Percentiles rank a stretch among this genome's conserved stretches.
phyloP scores from a whole-genome alignment of 2,329 filamentous ascomycete genomes.

The Aureobasidium lini region DNA sequence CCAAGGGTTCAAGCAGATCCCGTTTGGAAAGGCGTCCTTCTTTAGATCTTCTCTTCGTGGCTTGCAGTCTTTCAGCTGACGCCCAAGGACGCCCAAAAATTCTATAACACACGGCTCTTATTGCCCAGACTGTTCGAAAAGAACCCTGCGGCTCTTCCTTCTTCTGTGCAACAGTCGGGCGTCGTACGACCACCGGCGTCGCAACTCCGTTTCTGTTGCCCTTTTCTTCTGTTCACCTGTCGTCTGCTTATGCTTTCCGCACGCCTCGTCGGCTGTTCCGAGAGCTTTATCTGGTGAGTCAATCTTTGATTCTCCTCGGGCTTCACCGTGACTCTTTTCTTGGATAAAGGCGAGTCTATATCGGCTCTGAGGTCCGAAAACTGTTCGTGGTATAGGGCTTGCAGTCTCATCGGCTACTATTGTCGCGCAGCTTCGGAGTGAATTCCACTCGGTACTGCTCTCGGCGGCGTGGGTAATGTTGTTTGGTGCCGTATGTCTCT shows the following conservation, averaged over 20 bases:
- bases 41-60: not conserved
- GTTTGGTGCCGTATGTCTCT: too few relatives aligned
- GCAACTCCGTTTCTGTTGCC: not conserved
- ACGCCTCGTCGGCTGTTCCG: not conserved
- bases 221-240: not conserved
- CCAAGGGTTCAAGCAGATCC: not conserved
- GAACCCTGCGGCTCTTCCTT: constrained; percentile 4
- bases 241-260: not conserved
- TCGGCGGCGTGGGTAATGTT: too few relatives aligned
- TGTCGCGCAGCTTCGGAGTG: too few relatives aligned
- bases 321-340: not conserved
- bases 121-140: not conserved
- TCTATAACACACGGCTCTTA: not conserved
- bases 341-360: not conserved
- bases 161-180: not conserved
- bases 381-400: too few relatives aligned
- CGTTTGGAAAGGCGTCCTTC: not conserved
- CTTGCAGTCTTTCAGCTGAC: not conserved
- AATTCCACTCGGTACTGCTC: too few relatives aligned
- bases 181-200: not conserved
- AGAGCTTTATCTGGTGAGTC: not conserved
- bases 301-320: not conserved
- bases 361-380: too few relatives aligned
- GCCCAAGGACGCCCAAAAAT: not conserved
- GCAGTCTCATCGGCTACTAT: too few relatives aligned